Conservation (phyloP, 192 early-diverging fungal genomes). For the Coemansia sp. region DNA sequence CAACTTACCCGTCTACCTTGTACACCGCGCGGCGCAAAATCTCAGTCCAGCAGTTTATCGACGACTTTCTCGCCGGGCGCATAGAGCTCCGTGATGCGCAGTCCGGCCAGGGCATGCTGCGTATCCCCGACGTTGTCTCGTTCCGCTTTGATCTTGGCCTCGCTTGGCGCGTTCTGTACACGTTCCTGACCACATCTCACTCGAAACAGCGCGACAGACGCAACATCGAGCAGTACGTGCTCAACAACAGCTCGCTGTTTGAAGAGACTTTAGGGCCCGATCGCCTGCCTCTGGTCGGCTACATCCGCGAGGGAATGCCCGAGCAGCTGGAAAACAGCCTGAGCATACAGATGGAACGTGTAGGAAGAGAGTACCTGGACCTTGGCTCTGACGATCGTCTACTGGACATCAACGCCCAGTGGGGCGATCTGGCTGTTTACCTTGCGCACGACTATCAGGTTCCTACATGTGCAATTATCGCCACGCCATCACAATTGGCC, state of each 20-base stretch:
- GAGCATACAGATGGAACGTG: conserved; percentile 38
- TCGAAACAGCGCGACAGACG: conserved; percentile 23
- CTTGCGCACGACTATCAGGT: conserved; percentile 41
- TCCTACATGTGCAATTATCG: conserved; percentile 35
- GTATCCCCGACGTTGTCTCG: conserved; percentile 33
- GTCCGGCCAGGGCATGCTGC: conserved; percentile 45
- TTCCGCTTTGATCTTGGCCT: conserved; percentile 36
- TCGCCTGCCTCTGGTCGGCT: conserved; percentile 47
- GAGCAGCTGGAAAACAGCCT: conserved; percentile 31
- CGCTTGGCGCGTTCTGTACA: conserved; percentile 25
- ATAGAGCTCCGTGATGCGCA: conserved; percentile 54
- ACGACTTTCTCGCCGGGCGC: conserved; percentile 46
- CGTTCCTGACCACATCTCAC: conserved; percentile 26
- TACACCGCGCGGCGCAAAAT: conserved; percentile 49
- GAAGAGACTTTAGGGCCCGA: conserved; percentile 49
- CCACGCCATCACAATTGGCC: conserved; percentile 39
- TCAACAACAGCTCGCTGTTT: conserved; percentile 44
- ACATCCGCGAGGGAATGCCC: conserved; percentile 44
- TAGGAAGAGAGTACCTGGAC: conserved; percentile 49
- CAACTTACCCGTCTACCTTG: conserved; percentile 42
- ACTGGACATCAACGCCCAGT: conserved; percentile 44
- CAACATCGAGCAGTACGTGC: conserved; percentile 31
- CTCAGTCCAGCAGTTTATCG: conserved; percentile 38
- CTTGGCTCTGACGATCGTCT: conserved; percentile 49
- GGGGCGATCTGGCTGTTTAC: conserved; percentile 55